A percentile compares a stretch with the other conserved stretches of the same genome.
Conservation (phyloP, 192 early-diverging fungal genomes). For the Gorgonomyces haynaldii region DNA sequence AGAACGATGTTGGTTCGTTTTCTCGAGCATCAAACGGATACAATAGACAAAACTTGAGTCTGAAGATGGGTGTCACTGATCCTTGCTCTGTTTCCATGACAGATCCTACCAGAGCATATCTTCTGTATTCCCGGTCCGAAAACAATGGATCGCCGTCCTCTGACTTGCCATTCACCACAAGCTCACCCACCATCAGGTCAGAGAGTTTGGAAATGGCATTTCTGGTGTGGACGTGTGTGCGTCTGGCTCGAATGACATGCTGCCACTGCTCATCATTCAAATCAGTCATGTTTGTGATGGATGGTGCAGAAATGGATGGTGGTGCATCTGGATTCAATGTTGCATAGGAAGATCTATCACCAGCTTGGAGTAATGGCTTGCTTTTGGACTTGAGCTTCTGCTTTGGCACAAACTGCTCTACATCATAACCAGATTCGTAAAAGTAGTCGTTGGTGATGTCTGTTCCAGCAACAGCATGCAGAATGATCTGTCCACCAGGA, state of each 20-base stretch:
- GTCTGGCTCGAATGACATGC: constrained; percentile 5
- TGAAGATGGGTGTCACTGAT: background rate
- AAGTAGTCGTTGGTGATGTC: constrained; percentile 22
- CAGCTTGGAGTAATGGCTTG: background rate
- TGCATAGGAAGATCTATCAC: background rate
- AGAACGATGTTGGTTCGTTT: constrained; percentile 4
- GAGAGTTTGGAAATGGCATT: constrained; percentile 9
- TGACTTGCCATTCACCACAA: background rate
- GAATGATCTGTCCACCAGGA: constrained; percentile 19
- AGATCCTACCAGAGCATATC: constrained; percentile 24
- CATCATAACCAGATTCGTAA: constrained; percentile 8
- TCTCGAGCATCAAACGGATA: constrained; percentile 16
- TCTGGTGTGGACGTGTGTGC: constrained; percentile 16
- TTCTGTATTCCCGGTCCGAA: constrained; percentile 24
- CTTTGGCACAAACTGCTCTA: constrained; percentile 4
- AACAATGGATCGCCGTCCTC: constrained; percentile 6
- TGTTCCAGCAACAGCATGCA: constrained; percentile 21
- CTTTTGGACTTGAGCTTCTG: background rate
- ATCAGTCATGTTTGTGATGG: background rate
- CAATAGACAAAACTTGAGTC: constrained; percentile 11
- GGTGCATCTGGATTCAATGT: background rate
- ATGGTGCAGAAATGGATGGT: background rate
- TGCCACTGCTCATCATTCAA: background rate
- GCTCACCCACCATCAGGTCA: background rate
- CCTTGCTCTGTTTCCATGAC: background rate